Evolutionary conservation across 176 grass and related monocot species (phyloP).

Genomic region (Cymbopogon citratus): DNA sequence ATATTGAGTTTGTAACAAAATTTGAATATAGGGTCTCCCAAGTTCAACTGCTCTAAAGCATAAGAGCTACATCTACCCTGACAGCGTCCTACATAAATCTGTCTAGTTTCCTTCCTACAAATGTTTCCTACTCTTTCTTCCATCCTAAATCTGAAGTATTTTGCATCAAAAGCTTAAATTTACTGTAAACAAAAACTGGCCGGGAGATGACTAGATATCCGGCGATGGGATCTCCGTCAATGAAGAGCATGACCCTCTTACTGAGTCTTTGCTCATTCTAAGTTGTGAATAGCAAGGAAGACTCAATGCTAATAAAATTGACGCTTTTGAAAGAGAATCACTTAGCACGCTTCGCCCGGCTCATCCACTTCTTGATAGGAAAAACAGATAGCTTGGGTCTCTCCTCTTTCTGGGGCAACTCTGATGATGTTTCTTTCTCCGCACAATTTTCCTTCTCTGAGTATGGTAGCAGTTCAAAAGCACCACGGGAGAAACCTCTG

Average conservation of each 20-base stretch:
- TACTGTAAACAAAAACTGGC: not conserved
- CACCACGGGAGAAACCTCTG: slow-evolving; percentile 51
- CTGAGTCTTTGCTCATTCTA: not conserved
- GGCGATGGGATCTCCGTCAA: not conserved
- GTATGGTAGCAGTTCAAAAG: slow-evolving; percentile 73
- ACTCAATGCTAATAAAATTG: not conserved
- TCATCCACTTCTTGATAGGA: slow-evolving; percentile 84
- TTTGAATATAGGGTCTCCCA: not conserved
- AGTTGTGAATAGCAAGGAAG: not conserved
- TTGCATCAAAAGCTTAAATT: not conserved
- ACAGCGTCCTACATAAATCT: not conserved
- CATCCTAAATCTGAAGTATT: not conserved
- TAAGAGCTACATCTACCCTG: not conserved
- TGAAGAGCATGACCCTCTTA: not conserved
- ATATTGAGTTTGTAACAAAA: not conserved
- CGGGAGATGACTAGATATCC: not conserved
- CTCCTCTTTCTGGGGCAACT: slow-evolving; percentile 23
- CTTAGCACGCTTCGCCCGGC: slow-evolving; percentile 44
- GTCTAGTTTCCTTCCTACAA: not conserved
- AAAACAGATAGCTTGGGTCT: slow-evolving; percentile 61
- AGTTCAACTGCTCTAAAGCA: not conserved
- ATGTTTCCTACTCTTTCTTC: not conserved
- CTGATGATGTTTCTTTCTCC: slow-evolving; percentile 40
- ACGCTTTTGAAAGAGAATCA: slow-evolving; percentile 9
- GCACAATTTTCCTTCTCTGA: slow-evolving; percentile 48